Percentiles rank a stretch among this genome's conserved stretches.
Conservation (phyloP, 192 early-diverging fungal species). For the Thamnidium elegans region DNA sequence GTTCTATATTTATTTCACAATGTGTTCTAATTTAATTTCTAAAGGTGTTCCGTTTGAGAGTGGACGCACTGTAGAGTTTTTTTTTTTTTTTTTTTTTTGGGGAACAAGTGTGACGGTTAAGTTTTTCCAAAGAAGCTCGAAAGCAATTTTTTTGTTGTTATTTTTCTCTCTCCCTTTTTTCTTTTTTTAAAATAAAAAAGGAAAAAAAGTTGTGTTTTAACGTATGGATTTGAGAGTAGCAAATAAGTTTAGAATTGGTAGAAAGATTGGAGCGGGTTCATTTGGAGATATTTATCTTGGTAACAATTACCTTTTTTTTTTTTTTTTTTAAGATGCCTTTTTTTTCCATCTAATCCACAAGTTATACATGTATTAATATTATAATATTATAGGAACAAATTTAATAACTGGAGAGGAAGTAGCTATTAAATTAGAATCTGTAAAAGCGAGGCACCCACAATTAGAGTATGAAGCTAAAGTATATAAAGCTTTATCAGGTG, state of each 20-base stretch:
- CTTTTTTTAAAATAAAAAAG: neutral
- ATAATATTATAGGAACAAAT: constrained; percentile 62
- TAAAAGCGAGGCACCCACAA: constrained; percentile 95
- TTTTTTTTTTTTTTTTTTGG: too few species aligned
- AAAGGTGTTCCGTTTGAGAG: too few species aligned
- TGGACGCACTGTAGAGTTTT: too few species aligned
- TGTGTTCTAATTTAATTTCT: too few species aligned
- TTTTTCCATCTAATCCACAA: too few species aligned
- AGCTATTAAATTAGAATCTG: constrained; percentile 93
- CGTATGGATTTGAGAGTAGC: constrained; percentile 74
- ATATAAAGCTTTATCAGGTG: constrained; percentile 92
- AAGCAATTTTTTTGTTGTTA: neutral
- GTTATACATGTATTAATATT: too few species aligned
- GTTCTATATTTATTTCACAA: too few species aligned
- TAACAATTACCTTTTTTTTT: constrained; percentile 28
- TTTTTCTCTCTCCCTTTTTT: neutral
- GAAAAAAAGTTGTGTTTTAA: constrained; percentile 39
- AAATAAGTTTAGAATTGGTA: constrained; percentile 90
- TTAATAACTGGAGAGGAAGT: constrained; percentile 92
- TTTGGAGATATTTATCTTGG: constrained; percentile 98
- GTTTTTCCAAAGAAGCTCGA: neutral
- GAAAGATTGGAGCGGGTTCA: constrained; percentile 94
- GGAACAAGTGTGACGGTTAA: neutral
- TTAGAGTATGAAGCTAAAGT: constrained; percentile 96
- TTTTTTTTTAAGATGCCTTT: neutral